Percentiles rank a stretch among this genome's conserved stretches.
phyloP scores from a whole-genome alignment of 139 green algal genomes.

The Astrephomene gubernaculifera region DNA sequence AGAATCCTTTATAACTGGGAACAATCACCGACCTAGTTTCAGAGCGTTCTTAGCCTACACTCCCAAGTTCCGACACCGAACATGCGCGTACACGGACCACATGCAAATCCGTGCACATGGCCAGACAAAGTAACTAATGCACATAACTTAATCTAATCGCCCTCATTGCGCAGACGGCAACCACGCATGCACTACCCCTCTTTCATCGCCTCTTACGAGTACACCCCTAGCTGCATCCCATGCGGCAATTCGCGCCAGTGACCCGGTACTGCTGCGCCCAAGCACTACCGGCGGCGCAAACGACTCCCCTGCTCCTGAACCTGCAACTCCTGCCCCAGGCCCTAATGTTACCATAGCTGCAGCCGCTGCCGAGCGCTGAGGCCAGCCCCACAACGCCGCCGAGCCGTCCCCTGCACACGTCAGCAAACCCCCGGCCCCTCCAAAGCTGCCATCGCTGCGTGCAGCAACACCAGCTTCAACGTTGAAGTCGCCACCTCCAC shows the following conservation, averaged over 20 bases:
- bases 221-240: constrained; percentile 23
- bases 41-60: too few relatives aligned
- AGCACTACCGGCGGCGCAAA: neutral
- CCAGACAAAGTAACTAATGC: too few relatives aligned
- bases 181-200: constrained; percentile 31
- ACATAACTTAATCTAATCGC: too few relatives aligned
- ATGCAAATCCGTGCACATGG: too few relatives aligned
- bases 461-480: too few relatives aligned
- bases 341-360: neutral
- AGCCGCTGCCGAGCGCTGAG: neutral
- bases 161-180: too few relatives aligned
- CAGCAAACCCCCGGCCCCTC: neutral
- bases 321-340: too few relatives aligned
- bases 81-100: too few relatives aligned
- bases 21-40: too few relatives aligned
- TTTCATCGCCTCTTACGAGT: neutral
- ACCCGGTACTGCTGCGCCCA: neutral
- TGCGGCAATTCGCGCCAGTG: neutral
- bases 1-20: too few relatives aligned
- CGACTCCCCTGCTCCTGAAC: neutral
- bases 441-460: neutral
- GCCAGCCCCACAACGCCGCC: constrained; percentile 7
- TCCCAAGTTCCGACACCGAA: too few relatives aligned
- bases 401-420: neutral
- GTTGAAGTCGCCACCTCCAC: neutral